Evolutionary conservation across 2,329 filamentous ascomycete genomes (phyloP).

Genomic region (Xylariaceae sp.): DNA sequence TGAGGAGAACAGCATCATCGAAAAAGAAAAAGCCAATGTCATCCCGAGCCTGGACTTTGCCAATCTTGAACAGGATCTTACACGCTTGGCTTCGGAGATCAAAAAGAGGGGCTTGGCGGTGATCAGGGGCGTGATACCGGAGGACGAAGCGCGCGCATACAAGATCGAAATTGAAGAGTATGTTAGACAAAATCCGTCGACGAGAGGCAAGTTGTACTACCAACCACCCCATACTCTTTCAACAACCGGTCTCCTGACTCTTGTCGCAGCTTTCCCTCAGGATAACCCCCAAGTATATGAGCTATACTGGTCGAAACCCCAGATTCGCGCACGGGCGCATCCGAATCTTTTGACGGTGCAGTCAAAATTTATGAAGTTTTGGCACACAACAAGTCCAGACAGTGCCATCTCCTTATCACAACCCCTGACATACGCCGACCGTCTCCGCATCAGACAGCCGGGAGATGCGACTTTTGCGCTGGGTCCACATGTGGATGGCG

Average conservation of each 20-base stretch:
- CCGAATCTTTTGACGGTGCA: slow-evolving; percentile 59
- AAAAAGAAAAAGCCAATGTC: slow-evolving; percentile 40
- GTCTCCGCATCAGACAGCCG: slow-evolving; percentile 65
- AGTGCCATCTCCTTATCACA: slow-evolving; percentile 46
- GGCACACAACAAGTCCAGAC: slow-evolving; percentile 48
- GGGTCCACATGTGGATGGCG: slow-evolving; percentile 68
- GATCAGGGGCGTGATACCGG: slow-evolving; percentile 59
- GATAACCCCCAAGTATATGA: slow-evolving; percentile 67
- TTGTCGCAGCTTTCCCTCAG: slow-evolving; percentile 53
- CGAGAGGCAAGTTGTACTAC: slow-evolving; percentile 39
- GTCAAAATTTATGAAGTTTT: slow-evolving; percentile 57
- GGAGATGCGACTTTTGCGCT: slow-evolving; percentile 67
- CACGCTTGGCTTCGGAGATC: slow-evolving; percentile 43
- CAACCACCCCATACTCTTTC: no score
- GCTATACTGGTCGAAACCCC: slow-evolving; percentile 67
- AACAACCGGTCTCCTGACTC: background rate
- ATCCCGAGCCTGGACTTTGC: slow-evolving; percentile 50
- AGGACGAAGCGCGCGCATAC: slow-evolving; percentile 56
- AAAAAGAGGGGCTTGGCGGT: slow-evolving; percentile 58
- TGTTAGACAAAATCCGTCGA: slow-evolving; percentile 56
- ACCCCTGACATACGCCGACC: slow-evolving; percentile 64
- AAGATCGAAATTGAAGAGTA: slow-evolving; percentile 63
- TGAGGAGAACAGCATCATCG: slow-evolving; percentile 45
- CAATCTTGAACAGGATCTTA: slow-evolving; percentile 38
- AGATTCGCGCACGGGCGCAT: slow-evolving; percentile 63